Conservation (phyloP, 345 rosid species). For the Murraya paniculata region DNA sequence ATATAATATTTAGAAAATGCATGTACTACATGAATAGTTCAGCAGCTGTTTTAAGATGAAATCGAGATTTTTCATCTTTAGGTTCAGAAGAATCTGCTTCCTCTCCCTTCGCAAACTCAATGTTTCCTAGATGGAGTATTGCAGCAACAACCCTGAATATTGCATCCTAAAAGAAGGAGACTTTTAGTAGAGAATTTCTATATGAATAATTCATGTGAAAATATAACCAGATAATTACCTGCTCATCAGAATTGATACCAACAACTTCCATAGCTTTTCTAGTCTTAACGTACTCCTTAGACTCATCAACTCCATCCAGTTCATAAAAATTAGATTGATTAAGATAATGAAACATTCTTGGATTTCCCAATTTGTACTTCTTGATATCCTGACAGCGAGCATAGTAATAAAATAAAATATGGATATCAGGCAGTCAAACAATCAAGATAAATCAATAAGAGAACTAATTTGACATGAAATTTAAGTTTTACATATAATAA, state of each 20-base stretch:
- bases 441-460: background rate
- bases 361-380: slow-evolving; percentile 75
- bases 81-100: slow-evolving; percentile 81
- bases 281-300: slow-evolving; percentile 73
- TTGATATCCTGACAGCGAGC: slow-evolving; percentile 56
- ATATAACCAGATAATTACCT: slow-evolving; percentile 47
- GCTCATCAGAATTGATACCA: slow-evolving; percentile 75
- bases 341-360: slow-evolving; percentile 82
- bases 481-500: background rate
- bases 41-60: slow-evolving; percentile 78
- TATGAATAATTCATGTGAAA: slow-evolving; percentile 4
- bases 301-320: slow-evolving; percentile 77
- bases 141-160: slow-evolving; percentile 94
- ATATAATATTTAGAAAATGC: slow-evolving; percentile 5
- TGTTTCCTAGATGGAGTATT: slow-evolving; percentile 94
- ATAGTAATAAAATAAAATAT: slow-evolving; percentile 7
- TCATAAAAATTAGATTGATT: slow-evolving; percentile 87
- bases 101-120: slow-evolving; percentile 79
- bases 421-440: background rate
- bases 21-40: slow-evolving; percentile 75
- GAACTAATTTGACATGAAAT: background rate
- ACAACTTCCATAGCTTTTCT: slow-evolving; percentile 95
- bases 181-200: slow-evolving; percentile 25
- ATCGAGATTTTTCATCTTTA: slow-evolving; percentile 75
- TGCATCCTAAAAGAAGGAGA: slow-evolving; percentile 54